Evolutionary conservation across 2,329 filamentous ascomycete species (phyloP), one percentile per base, ranked within the genome.

Genomic region (Venturia effusa): DNA sequence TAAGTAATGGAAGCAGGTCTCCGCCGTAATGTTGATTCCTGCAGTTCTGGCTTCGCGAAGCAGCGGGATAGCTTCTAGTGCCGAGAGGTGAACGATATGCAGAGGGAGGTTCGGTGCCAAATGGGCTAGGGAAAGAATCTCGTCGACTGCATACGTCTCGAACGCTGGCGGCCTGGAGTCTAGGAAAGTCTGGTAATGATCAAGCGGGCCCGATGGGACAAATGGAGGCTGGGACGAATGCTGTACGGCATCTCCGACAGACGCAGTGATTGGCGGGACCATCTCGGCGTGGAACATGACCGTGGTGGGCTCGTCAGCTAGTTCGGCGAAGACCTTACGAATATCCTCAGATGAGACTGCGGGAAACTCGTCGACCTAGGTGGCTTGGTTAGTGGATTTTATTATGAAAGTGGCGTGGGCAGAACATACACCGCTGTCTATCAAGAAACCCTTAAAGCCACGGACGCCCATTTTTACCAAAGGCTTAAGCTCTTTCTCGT

Each of bases 261-360:
- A 92, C 68, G 85, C 84, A 61, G 89, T 78, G 68, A 92, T 89
- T 22, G 91, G 90, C n/a, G 93, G 92, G 15, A 95, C 87, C 92
- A 97, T 97, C 76, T 99, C 94, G 64, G 94, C 94, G 73, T 99
- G 94, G 79, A 99, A 99, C 93, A 99, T 97, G 70, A 97, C 85
- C 0, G 92, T 96, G 1, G 94, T 97, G 22, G 90, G 83, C 63
- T 87, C 83, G 69, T 90, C 86, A 66, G 89, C 89, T 66, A 99
- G 83, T 59, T 88, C 89, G 37, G 80, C 79, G 84, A 99, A 92
- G 54, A 89, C 92, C 45, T 89, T 83, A 1, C 83, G 80, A 65
- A 97, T 89, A 74, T 97, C 94, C 17, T 77, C 74, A 0, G 89
- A 82, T 0, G 88, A 88, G n/a, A 97, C 88, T 32, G 92, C 91